Percentiles rank a stretch among this genome's conserved stretches.
phyloP scores from a whole-genome alignment of 179 eudicot species.

The Vitellaria paradoxa region DNA sequence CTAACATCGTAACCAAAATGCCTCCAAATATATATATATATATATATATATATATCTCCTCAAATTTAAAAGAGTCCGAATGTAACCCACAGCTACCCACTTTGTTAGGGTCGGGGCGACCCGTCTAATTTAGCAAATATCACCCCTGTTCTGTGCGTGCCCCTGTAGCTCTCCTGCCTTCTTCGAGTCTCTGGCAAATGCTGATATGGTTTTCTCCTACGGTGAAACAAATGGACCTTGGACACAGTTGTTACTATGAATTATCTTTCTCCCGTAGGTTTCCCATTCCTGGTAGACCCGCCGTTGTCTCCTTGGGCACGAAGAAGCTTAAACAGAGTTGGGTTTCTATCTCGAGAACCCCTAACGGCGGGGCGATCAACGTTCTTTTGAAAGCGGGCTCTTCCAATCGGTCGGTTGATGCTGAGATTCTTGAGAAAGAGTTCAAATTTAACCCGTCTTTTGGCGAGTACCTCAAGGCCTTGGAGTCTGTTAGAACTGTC shows the following conservation, averaged over 20 bases:
- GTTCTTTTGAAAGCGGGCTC: slow-evolving; percentile 21
- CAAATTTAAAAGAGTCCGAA: no score
- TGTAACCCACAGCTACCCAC: no score
- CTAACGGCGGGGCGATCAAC: not conserved
- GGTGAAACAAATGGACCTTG: slow-evolving; percentile 17
- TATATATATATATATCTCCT: no score
- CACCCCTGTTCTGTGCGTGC: no score
- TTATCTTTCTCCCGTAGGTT: slow-evolving; percentile 20
- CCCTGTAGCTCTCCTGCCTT: no score
- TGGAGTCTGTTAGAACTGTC: slow-evolving; percentile 61
- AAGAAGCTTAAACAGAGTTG: slow-evolving; percentile 6
- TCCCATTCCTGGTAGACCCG: slow-evolving; percentile 24
- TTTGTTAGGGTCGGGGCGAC: no score
- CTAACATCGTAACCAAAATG: no score
- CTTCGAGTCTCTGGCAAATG: not conserved
- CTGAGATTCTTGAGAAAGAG: slow-evolving; percentile 36
- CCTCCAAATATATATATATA: no score
- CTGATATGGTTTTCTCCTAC: slow-evolving; percentile 11
- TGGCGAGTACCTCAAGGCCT: slow-evolving; percentile 73
- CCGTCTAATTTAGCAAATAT: no score
- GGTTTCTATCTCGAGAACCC: slow-evolving; percentile 14
- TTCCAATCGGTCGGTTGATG: slow-evolving; percentile 17
- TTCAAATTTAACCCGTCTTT: slow-evolving; percentile 71
- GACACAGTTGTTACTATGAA: not conserved
- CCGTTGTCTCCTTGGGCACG: slow-evolving; percentile 21